Percentiles rank a stretch among this genome's conserved stretches.
These are phyloP conservation scores for Populus pruinosa DNA, from an alignment of 345 rosid genomes.

Conservation along the genomic window DNA sequence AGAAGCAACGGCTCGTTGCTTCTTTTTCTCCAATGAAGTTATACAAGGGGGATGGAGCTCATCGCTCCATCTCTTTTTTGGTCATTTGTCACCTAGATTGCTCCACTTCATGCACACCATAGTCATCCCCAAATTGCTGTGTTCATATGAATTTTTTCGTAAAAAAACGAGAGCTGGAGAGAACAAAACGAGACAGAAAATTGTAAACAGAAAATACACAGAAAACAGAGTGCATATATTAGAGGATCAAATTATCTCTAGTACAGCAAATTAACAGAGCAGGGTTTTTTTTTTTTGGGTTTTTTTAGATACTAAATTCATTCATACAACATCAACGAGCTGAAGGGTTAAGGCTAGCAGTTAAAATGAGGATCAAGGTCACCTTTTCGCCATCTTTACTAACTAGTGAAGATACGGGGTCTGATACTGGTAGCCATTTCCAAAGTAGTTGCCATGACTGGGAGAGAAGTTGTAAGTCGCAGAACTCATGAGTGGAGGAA, in stretches of 20 bases:
- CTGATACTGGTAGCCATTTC: slow-evolving; percentile 90
- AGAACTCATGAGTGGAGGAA: slow-evolving; percentile 46
- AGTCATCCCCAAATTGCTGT: neutral
- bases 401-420: slow-evolving; percentile 75
- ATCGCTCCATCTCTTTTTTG: neutral
- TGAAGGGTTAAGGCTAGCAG: slow-evolving; percentile 61
- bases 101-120: neutral
- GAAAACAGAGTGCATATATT: slow-evolving; percentile 52
- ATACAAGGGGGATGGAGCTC: neutral
- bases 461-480: slow-evolving; percentile 70
- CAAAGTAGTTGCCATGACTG: slow-evolving; percentile 82
- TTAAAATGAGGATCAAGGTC: slow-evolving; percentile 60
- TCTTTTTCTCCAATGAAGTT: no score
- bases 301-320: slow-evolving; percentile 53
- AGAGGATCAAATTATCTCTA: slow-evolving; percentile 46
- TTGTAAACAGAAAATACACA: slow-evolving; percentile 17
- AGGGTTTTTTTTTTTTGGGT: slow-evolving; percentile 8
- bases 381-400: slow-evolving; percentile 37
- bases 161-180: neutral
- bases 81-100: neutral
- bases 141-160: neutral
- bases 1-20: no score
- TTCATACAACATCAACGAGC: slow-evolving; percentile 53
- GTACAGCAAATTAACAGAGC: slow-evolving; percentile 48
- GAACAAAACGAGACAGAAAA: neutral